Percentiles rank a stretch among this genome's conserved stretches.
phyloP scores from a whole-genome alignment of 2,329 filamentous ascomycete genomes.

The Beauveria brongniartii region DNA sequence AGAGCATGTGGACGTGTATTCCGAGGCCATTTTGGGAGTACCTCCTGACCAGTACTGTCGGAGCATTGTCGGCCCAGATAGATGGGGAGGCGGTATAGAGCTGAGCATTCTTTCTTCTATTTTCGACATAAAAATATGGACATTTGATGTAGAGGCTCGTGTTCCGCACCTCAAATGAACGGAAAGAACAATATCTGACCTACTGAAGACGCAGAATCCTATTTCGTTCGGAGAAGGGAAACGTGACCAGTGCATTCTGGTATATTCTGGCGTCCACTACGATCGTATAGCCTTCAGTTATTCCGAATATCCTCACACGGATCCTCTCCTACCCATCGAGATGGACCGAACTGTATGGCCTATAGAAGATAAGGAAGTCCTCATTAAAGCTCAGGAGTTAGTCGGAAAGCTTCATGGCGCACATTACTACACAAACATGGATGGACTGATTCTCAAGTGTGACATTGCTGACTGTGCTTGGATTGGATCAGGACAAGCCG shows the following conservation, averaged over 20 bases:
- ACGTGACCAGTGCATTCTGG: slow-evolving; percentile 62
- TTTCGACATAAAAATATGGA: slow-evolving; percentile 78
- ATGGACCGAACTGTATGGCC: slow-evolving; percentile 60
- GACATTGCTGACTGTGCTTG: slow-evolving; percentile 56
- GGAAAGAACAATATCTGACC: slow-evolving; percentile 5
- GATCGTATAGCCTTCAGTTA: slow-evolving; percentile 75
- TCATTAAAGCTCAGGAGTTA: slow-evolving; percentile 58
- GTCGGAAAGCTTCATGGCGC: slow-evolving; percentile 57
- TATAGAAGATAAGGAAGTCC: slow-evolving; percentile 52
- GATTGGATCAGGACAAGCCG: slow-evolving; percentile 58
- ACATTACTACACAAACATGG: slow-evolving; percentile 85
- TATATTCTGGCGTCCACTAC: slow-evolving; percentile 92
- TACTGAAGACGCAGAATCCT: slow-evolving; percentile 24
- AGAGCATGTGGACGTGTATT: slow-evolving; percentile 62
- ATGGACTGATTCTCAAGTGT: slow-evolving; percentile 70
- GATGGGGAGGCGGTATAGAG: slow-evolving; percentile 91
- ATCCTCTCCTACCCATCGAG: slow-evolving; percentile 56
- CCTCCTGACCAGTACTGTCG: slow-evolving; percentile 67
- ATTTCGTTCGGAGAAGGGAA: slow-evolving; percentile 69
- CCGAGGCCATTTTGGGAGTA: slow-evolving; percentile 66
- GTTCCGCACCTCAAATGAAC: neutral
- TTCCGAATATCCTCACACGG: slow-evolving; percentile 47
- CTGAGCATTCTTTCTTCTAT: slow-evolving; percentile 76
- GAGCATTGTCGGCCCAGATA: slow-evolving; percentile 71
- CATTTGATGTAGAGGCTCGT: slow-evolving; percentile 63